Evolutionary conservation across 768 basidiomycete species (phyloP), one percentile per base, ranked within the genome.

Genomic region (Panaeolus cyanescens): DNA sequence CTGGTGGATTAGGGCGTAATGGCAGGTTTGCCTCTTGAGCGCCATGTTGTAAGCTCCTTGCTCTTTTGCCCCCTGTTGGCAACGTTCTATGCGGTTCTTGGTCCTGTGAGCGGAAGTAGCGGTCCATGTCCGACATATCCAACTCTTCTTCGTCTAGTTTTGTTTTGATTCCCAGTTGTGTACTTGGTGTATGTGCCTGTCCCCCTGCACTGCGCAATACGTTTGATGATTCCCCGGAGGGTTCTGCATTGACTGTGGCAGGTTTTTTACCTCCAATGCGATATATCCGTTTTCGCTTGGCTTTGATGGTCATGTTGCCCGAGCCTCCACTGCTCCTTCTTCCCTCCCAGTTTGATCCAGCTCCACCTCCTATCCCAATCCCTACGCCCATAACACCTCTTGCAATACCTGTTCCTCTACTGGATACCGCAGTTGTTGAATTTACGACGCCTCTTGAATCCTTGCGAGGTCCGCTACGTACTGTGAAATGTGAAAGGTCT

Each of bases 401-500:
- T 4, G 63, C 34, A 15, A 65, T 63, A 22, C 62, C 62, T 2
- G 69, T 56, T 25, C 74, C 71, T 15, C 45, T 22, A 50, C 45
- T 50, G 12, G 45, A 50, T 28, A 22, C 45, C 15, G 25, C 45
- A 28, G 15, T 15, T 25, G 45, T 22, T 13, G 45, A 50, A 28
- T 50, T 42, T 4, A 42, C 7, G 7, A 71, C 69, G 9, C n/a
- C n/a, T n/a, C n/a, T n/a, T n/a, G n/a, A n/a, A n/a, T 67, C 69
- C 32, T 85, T 79, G 19, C 89, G 91, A 0, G 94, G 95, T 22
- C 90, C 92, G 61, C 92, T 93, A 32, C 95, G 85, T 12, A 97
- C 94, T 1, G 95, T 93, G 72, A 96, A 96, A 73, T 97, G 95
- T 62, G 91, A 89, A 30, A 95, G 81, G 13, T 90, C 88, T 58